Conservation (phyloP, 148 eudicot species). For the Oxyria digyna region DNA sequence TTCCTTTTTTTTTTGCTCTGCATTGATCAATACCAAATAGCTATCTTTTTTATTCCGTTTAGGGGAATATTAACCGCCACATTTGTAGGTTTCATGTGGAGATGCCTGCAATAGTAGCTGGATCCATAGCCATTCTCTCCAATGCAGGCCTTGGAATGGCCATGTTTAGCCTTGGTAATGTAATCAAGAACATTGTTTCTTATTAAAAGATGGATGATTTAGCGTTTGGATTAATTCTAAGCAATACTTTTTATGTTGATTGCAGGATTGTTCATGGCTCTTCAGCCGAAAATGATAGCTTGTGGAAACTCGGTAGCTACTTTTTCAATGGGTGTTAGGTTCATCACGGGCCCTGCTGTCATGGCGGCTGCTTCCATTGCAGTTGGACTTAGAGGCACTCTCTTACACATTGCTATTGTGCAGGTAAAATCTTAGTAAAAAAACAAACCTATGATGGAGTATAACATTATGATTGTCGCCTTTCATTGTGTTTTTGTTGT, state of each 20-base stretch:
- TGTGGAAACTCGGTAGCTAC: constrained; percentile 22
- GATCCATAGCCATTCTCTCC: constrained; percentile 67
- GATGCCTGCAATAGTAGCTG: constrained; percentile 61
- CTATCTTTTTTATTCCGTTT: not conserved
- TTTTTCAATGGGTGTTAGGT: constrained; percentile 45
- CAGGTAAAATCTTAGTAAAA: constrained; percentile 19
- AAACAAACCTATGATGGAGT: too few relatives aligned
- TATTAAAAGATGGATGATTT: too few relatives aligned
- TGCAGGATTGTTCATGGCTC: constrained; percentile 59
- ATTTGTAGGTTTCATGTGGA: constrained; percentile 64
- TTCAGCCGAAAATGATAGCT: constrained; percentile 5
- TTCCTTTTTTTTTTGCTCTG: not conserved
- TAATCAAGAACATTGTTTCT: not conserved
- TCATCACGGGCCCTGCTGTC: constrained; percentile 55
- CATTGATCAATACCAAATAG: not conserved
- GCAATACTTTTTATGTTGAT: not conserved
- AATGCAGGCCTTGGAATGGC: constrained; percentile 99
- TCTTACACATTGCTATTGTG: constrained; percentile 47
- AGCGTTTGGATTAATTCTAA: too few relatives aligned
- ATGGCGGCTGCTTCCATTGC: constrained; percentile 58
- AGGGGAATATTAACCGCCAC: not conserved
- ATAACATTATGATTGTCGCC: too few relatives aligned
- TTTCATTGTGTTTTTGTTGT: too few relatives aligned
- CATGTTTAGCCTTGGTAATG: constrained; percentile 77
- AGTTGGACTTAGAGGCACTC: constrained; percentile 35